These are phyloP conservation scores for Emmonsiellopsis sp. DNA, from an alignment of 2,329 filamentous ascomycete species.

Conservation along the genomic window DNA sequence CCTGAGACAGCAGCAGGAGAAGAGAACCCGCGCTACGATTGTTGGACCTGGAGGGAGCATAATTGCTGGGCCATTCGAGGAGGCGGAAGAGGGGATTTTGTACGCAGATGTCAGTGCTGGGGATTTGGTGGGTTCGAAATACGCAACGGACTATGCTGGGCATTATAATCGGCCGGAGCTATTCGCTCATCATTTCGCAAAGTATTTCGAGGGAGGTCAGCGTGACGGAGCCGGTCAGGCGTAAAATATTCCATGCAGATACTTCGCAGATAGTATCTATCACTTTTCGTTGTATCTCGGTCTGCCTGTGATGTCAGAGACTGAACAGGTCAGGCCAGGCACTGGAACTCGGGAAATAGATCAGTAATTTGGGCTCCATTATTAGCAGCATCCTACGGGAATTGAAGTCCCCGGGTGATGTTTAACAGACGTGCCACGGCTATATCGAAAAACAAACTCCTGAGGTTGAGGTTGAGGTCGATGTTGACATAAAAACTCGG, in stretches of 20 bases:
- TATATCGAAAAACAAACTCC: no score
- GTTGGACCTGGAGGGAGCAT: neutral
- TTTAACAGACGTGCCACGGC: no score
- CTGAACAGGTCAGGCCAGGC: no score
- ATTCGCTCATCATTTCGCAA: constrained; percentile 2
- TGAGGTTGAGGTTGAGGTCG: no score
- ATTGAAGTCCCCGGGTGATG: no score
- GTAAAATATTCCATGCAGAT: neutral
- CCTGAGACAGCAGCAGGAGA: neutral
- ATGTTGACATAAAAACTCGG: neutral
- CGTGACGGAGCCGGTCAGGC: neutral
- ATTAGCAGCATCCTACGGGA: no score
- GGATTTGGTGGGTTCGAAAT: constrained; percentile 2
- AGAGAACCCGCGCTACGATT: neutral
- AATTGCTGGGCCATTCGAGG: constrained; percentile 1
- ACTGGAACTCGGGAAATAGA: no score
- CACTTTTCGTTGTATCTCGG: neutral
- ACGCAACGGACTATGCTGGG: constrained; percentile 1
- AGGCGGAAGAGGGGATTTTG: constrained; percentile 2
- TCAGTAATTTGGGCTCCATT: no score
- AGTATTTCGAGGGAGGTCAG: neutral
- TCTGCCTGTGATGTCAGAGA: no score
- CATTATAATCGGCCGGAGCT: constrained; percentile 3
- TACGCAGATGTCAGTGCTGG: neutral
- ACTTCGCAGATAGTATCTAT: neutral